Conservation (phyloP, 352 stramenopile genomes). For the Globisporangium cystogenes region DNA sequence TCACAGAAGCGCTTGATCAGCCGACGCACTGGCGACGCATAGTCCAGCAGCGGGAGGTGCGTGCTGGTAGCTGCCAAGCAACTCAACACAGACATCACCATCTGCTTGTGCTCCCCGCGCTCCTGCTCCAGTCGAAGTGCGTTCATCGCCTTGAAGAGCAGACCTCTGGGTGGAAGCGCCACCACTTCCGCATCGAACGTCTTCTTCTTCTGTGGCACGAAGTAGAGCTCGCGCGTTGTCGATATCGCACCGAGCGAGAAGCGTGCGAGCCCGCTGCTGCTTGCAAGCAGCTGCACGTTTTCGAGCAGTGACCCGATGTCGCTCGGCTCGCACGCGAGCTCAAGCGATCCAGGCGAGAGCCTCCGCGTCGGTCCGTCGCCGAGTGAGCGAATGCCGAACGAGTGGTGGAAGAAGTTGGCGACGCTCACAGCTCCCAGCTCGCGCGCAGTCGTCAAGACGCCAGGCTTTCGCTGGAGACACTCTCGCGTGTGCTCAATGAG, state of each 20-base stretch:
- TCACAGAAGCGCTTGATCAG: slow-evolving; percentile 11
- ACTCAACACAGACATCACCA: slow-evolving; percentile 6
- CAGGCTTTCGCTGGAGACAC: neutral
- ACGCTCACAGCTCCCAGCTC: slow-evolving; percentile 3
- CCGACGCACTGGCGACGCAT: slow-evolving; percentile 8
- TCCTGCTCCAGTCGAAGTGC: slow-evolving; percentile 21
- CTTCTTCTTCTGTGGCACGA: slow-evolving; percentile 45
- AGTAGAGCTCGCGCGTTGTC: slow-evolving; percentile 20
- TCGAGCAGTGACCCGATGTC: slow-evolving; percentile 18
- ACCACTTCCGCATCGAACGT: slow-evolving; percentile 35
- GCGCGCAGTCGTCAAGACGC: neutral
- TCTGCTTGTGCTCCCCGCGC: neutral
- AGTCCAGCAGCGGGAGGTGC: slow-evolving; percentile 9
- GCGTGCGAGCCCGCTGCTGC: slow-evolving; percentile 6
- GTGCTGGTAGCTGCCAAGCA: slow-evolving; percentile 7
- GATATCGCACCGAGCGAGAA: slow-evolving; percentile 30
- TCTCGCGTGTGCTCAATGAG: neutral
- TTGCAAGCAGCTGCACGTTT: slow-evolving; percentile 13
- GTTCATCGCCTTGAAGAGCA: slow-evolving; percentile 29
- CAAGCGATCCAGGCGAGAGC: neutral
- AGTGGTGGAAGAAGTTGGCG: slow-evolving; percentile 12
- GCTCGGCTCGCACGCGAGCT: slow-evolving; percentile 5
- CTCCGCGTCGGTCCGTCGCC: neutral
- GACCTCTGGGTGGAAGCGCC: slow-evolving; percentile 18
- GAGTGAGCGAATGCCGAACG: slow-evolving; percentile 7